phyloP scores from a whole-genome alignment of 345 rosid genomes.

The Populus euphratica region DNA sequence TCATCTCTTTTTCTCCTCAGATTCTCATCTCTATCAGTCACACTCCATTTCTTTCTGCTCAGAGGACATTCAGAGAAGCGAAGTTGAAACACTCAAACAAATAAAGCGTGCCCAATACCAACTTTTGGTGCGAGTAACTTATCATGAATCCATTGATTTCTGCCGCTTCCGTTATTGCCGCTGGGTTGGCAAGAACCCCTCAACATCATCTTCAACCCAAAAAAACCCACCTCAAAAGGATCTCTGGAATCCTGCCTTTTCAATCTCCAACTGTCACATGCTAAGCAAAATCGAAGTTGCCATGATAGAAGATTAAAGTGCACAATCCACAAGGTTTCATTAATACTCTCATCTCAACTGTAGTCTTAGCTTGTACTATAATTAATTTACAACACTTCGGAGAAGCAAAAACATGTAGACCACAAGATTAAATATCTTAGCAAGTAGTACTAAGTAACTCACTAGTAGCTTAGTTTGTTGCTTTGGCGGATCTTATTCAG shows the following conservation, averaged over 20 bases:
- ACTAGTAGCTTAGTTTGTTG: background rate
- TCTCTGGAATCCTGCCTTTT: background rate
- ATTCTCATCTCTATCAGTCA: background rate
- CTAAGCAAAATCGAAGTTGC: constrained; percentile 1
- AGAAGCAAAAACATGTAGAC: background rate
- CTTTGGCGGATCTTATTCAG: constrained; percentile 23
- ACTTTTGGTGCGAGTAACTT: too few relatives aligned
- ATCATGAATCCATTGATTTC: too few relatives aligned
- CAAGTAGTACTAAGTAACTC: background rate
- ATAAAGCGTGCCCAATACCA: too few relatives aligned
- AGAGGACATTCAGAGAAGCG: background rate
- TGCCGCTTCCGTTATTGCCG: too few relatives aligned
- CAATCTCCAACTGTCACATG: background rate
- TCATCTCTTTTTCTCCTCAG: background rate
- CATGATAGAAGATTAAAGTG: background rate
- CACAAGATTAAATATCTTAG: background rate
- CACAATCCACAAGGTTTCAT: background rate
- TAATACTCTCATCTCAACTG: background rate
- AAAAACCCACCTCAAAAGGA: background rate
- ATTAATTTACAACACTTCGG: background rate
- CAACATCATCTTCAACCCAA: background rate
- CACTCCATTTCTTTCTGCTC: background rate
- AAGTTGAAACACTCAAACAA: background rate
- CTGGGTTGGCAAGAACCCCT: background rate
- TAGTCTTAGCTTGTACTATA: background rate